phyloP scores from a whole-genome alignment of 306 rosid species.

The Cicer yamashitae region DNA sequence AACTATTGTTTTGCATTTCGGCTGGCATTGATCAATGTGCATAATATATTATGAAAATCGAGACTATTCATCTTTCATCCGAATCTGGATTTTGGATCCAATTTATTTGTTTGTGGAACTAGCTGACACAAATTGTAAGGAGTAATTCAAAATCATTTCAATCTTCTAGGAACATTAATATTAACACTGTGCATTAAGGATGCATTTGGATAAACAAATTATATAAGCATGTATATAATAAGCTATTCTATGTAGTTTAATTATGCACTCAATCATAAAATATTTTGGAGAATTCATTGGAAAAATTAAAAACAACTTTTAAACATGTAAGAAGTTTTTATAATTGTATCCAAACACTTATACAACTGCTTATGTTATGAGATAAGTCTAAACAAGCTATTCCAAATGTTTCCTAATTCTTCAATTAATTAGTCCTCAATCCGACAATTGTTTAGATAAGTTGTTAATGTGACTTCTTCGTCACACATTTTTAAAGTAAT shows the following conservation, averaged over 20 bases:
- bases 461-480: conserved; percentile 9
- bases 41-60: conserved; percentile 25
- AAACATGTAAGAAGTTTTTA: neutral
- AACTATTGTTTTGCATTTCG: conserved; percentile 23
- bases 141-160: conserved; percentile 6
- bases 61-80: conserved; percentile 9
- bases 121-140: neutral
- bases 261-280: neutral
- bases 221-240: neutral
- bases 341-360: neutral
- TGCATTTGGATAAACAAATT: neutral
- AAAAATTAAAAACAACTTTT: neutral
- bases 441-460: neutral
- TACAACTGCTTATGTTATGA: neutral
- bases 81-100: conserved; percentile 27
- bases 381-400: conserved; percentile 1
- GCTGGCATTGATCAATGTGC: conserved; percentile 9
- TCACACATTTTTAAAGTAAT: neutral
- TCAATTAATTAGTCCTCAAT: conserved; percentile 1
- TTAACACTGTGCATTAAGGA: neutral
- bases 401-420: neutral
- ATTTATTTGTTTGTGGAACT: neutral
- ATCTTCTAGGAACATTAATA: conserved; percentile 20
- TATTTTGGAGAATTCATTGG: conserved; percentile 1
- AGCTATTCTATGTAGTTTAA: neutral